Base-by-base conservation (phyloP, 495 filamentous ascomycete species). In the Penicillium cosmopolitanum region DNA sequence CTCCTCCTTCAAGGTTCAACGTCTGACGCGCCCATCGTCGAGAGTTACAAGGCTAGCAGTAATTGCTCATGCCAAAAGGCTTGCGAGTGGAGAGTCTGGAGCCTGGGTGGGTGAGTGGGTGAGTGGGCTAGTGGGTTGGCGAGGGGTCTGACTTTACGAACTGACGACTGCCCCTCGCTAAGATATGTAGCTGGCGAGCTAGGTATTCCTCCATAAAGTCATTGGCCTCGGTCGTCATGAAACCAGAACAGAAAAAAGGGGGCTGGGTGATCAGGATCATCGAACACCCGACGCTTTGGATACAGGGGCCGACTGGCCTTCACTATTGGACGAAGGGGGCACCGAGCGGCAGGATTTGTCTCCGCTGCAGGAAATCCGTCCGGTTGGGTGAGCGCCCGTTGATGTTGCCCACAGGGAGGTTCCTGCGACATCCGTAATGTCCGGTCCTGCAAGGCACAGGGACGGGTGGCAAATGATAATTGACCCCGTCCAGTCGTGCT, bases 381-480 rank as follows among this genome's bases (percentile, higher is more conserved):
- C 52, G 60, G 55, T 63, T 56, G 64, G 61, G 57, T 58, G 55
- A 21, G 35, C 51, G 43, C 35, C 25, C 53, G 55, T 56, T 59
- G 64, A 66, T 66, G 55, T 58, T 36, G 57, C 51, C 55, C 42
- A 56, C 34, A 19, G 46, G 36, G 12, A 18, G 47, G 55, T 65
- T 67, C 53, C 65, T 67, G 62, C 56, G 51, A 57, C 40, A 51
- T 28, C 52, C 43, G 53, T 57, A 42, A 63, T 55, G 36, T 60
- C 57, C 54, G 52, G 25, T 40, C 23, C 61, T 66, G 66, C 63
- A 68, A 68, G 66, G 66, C 61, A 66, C 66, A 64, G 63, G 51
- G 34, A 56, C 40, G 55, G 16, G 66, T 63, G 63, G 63, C 55
- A 44, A 63, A 36, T 43, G n/a, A 18, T 18, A 43, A 16, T 52